These are phyloP conservation scores for Apophysomyces variabilis DNA, from an alignment of 371 early-diverging fungal species.

Conservation along the genomic window DNA sequence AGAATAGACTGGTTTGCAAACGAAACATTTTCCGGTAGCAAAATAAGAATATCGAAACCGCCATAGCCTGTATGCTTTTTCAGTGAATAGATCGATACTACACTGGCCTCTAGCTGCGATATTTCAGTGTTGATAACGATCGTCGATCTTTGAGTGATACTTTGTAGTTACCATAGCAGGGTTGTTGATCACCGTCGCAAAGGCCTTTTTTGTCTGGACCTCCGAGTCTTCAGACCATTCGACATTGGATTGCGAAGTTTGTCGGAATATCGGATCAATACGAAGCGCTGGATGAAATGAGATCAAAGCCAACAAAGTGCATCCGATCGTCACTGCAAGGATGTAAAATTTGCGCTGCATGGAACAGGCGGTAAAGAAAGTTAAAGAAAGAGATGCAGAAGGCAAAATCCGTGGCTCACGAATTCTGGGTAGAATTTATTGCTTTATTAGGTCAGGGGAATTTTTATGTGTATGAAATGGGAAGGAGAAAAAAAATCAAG, in stretches of 20 bases:
- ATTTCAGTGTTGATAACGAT: neutral
- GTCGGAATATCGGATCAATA: slow-evolving; percentile 2
- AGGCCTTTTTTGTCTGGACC: neutral
- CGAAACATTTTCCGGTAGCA: neutral
- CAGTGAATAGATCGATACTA: slow-evolving; percentile 1
- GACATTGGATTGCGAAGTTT: neutral
- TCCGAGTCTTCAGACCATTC: neutral
- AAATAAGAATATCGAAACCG: neutral
- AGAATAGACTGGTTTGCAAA: neutral
- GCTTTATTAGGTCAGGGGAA: neutral
- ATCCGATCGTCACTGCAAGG: neutral
- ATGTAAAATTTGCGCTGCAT: slow-evolving; percentile 1
- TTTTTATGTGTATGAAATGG: neutral
- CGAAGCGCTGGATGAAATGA: slow-evolving; percentile 7
- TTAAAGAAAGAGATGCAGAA: neutral
- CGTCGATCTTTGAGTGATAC: neutral
- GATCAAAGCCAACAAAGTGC: neutral
- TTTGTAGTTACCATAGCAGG: neutral
- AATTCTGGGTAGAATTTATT: neutral
- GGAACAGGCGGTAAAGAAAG: neutral
- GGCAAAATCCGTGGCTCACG: neutral
- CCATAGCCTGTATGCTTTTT: neutral
- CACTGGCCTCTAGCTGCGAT: neutral
- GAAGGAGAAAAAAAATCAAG: neutral
- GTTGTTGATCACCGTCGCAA: neutral